Evolutionary conservation across 2,329 filamentous ascomycete genomes (phyloP).

Genomic region (Reticulascus tulasneorum): DNA sequence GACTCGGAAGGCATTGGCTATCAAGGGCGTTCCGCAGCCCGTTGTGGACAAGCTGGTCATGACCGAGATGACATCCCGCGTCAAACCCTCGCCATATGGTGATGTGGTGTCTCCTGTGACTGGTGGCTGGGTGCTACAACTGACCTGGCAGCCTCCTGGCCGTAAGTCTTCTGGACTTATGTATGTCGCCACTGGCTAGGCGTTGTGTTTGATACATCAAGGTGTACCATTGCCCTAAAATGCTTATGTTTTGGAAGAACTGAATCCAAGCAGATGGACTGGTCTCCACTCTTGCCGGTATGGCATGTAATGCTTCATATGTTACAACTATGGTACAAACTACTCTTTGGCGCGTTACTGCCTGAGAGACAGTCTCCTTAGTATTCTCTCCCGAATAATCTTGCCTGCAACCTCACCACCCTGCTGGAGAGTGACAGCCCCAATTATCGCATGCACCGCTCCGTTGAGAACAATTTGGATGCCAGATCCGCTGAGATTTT

Average conservation of each 20-base stretch:
- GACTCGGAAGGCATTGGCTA: slow-evolving; percentile 4
- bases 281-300: too few relatives aligned
- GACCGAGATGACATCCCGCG: slow-evolving; percentile 7
- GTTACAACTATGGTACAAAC: slow-evolving; percentile 16
- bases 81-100: background rate
- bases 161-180: slow-evolving; percentile 8
- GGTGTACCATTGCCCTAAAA: too few relatives aligned
- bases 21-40: slow-evolving; percentile 2
- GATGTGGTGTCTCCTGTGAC: slow-evolving; percentile 3
- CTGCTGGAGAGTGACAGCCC: slow-evolving; percentile 83
- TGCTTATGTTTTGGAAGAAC: too few relatives aligned
- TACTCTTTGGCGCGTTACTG: slow-evolving; percentile 9
- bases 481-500: slow-evolving; percentile 70
- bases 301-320: too few relatives aligned
- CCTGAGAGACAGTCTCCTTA: slow-evolving; percentile 38
- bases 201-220: too few relatives aligned
- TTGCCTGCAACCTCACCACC: slow-evolving; percentile 74
- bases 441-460: slow-evolving; percentile 79
- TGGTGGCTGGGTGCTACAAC: slow-evolving; percentile 6
- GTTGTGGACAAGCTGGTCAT: slow-evolving; percentile 7
- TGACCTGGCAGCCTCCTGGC: slow-evolving; percentile 12
- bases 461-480: slow-evolving; percentile 70
- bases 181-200: slow-evolving; percentile 10
- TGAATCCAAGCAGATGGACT: too few relatives aligned
- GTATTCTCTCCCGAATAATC: slow-evolving; percentile 71